Base-by-base conservation (phyloP, 768 basidiomycete genomes). In the Suillus plorans region DNA sequence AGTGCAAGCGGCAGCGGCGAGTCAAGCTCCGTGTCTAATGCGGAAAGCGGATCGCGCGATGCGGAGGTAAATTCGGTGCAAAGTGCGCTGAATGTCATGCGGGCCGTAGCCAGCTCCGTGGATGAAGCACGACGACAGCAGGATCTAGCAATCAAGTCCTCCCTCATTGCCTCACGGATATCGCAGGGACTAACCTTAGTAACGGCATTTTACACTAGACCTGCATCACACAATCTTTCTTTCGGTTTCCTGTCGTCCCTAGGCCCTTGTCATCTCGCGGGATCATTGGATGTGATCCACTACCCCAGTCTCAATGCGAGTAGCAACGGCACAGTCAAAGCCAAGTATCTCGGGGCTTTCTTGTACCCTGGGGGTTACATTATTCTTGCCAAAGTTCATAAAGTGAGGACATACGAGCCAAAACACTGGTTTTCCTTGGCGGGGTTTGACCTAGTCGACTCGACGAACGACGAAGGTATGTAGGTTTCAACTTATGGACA, bases 321-420 rank as follows among this genome's bases (percentile, higher is more conserved):
- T 49, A 82, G 71, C 69, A 77, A 74, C 6, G 79, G 82, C 59
- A 86, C 83, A 39, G 81, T 91, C 69, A 87, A 84, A 73, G 89
- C 91, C 66, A 94, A 92, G 76, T 98, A 97, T 74, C 83, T 94
- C 31, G 95, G 92, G 37, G 91, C 90, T 20, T 97, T 99, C 76
- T 79, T 99, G 52, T 99, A 95, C 70, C 78, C 83, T 42, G 89
- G 91, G 13, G 94, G 92, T 13, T 98, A 94, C 73, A 76, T 98
- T 45, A 82, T 97, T 25, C 79, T 99, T 53, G 93, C 88, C 68
- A 98, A 97, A 78, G 89, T 95, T 47, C 80, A 84, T 69, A 95
- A 93, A 78, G 83, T 85, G 64, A 92, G 83, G 73, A 81, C 80
- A 41, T 99, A 97, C 71, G 94, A 96, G 70, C 88, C 94, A 20